Conservation (phyloP, 768 basidiomycete genomes). For the Xerocomellus amylosporus region DNA sequence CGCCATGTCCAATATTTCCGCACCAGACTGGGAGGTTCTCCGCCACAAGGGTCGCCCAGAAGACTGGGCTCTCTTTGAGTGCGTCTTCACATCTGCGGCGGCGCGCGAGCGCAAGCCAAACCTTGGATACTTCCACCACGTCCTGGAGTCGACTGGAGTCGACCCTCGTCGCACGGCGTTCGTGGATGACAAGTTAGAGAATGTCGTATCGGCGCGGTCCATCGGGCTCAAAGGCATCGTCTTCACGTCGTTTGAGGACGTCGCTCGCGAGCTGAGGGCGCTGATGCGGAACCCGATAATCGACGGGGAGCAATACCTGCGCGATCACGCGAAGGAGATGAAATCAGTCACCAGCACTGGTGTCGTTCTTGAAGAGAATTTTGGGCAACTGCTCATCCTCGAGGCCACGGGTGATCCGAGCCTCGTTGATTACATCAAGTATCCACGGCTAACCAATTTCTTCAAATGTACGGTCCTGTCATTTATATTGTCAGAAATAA, state of each 20-base stretch:
- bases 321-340: constrained; percentile 13
- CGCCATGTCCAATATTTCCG: constrained; percentile 24
- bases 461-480: constrained; percentile 12
- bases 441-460: constrained; percentile 20
- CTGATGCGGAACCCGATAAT: constrained; percentile 16
- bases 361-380: constrained; percentile 19
- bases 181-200: constrained; percentile 25
- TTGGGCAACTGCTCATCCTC: constrained; percentile 21
- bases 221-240: constrained; percentile 21
- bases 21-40: constrained; percentile 22
- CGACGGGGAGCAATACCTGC: constrained; percentile 16
- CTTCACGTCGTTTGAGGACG: constrained; percentile 17
- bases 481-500: background rate
- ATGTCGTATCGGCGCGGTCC: constrained; percentile 18
- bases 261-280: constrained; percentile 11
- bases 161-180: constrained; percentile 21
- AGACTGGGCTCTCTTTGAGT: constrained; percentile 23
- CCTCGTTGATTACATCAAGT: constrained; percentile 20
- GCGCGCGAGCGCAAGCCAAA: constrained; percentile 21
- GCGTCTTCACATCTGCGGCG: constrained; percentile 18
- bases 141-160: constrained; percentile 14
- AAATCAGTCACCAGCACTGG: constrained; percentile 16
- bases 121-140: constrained; percentile 18
- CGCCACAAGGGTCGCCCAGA: constrained; percentile 6
- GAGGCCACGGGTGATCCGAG: constrained; percentile 14